Percentiles rank a stretch among this genome's conserved stretches.
Evolutionary conservation across 805 yeast species (phyloP).

Genomic region (Suhomyces prunicola): DNA sequence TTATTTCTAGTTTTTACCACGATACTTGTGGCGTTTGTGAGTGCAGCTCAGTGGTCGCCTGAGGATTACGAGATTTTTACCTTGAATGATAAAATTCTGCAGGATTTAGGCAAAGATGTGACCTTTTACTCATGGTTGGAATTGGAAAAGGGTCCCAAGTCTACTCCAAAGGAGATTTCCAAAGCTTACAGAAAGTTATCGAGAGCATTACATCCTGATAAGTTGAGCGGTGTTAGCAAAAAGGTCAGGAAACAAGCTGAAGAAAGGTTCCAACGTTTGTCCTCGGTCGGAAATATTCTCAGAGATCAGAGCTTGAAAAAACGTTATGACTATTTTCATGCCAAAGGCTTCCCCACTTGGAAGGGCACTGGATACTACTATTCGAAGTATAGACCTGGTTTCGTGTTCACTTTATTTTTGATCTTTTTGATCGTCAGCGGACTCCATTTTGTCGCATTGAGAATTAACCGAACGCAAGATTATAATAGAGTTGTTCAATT

Average conservation of each 20-base stretch:
- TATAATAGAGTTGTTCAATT: constrained; percentile 52
- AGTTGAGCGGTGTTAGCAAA: constrained; percentile 33
- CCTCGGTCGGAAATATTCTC: constrained; percentile 70
- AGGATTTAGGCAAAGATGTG: constrained; percentile 58
- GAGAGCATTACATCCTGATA: constrained; percentile 82
- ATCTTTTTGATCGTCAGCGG: constrained; percentile 49
- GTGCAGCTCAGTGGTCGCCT: constrained; percentile 49
- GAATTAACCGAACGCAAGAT: constrained; percentile 54
- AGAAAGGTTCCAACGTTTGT: constrained; percentile 73
- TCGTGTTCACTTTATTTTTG: constrained; percentile 47
- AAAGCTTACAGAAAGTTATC: constrained; percentile 71
- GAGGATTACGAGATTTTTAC: constrained; percentile 81
- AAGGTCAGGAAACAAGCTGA: constrained; percentile 48
- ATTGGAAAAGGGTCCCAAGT: constrained; percentile 43
- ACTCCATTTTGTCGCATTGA: constrained; percentile 58
- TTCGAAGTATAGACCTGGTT: constrained; percentile 67
- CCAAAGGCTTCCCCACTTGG: constrained; percentile 83
- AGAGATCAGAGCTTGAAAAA: constrained; percentile 53
- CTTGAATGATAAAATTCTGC: constrained; percentile 58
- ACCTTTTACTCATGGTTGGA: constrained; percentile 70
- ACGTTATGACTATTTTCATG: constrained; percentile 80
- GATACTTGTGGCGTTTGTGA: not conserved
- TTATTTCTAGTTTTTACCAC: not conserved
- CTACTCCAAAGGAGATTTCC: constrained; percentile 52
- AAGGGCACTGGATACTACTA: constrained; percentile 65